Evolutionary conservation across 768 basidiomycete genomes (phyloP), one percentile per base, ranked within the genome.

Genomic region (Russula sp.): DNA sequence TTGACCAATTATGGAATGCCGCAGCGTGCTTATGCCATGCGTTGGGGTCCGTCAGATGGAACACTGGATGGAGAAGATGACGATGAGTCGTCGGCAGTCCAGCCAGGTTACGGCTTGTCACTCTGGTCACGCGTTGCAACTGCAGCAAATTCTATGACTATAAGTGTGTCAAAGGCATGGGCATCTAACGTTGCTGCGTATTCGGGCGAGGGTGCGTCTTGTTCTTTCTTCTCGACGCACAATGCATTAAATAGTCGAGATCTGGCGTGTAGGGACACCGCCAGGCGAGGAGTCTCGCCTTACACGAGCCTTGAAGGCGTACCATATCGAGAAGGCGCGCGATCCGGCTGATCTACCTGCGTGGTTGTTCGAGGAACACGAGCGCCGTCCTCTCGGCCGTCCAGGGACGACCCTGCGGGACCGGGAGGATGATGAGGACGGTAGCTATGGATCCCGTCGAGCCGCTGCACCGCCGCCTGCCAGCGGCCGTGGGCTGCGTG

Each of bases 271-370:
- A 81, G 81, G 75, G 53, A 80, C 80, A 34, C 81, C 79, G 4
- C 75, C 77, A 10, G 84, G 83, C 32, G 74, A 78, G 48, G 86
- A 87, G 64, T 82, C 82, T 5, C 81, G 81, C 39, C 76, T 88
- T 38, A 79, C 78, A 5, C 78, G 78, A n/a, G 82, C 81, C 5
- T 81, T 87, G 83, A 86, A 85, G 69, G 80, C 82, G 0, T 87
- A 87, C 69, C 81, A 87, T 66, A 76, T 85, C 51, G 78, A 78
- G 32, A 83, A 84, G 69, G 85, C 84, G 22, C 77, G 77, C 29
- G 74, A 77, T 41, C 81, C 79, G 10, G 67, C 77, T 34, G 85
- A 87, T 68, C 77, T 88, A 20, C 85, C 87, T 10, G 73, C 76
- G 8, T 87, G 86, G 86, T 76, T 88, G 18, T 87, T 87, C 60